Base-by-base conservation (phyloP, 1,284 basidiomycete genomes). In the Marasmius fiardii region DNA sequence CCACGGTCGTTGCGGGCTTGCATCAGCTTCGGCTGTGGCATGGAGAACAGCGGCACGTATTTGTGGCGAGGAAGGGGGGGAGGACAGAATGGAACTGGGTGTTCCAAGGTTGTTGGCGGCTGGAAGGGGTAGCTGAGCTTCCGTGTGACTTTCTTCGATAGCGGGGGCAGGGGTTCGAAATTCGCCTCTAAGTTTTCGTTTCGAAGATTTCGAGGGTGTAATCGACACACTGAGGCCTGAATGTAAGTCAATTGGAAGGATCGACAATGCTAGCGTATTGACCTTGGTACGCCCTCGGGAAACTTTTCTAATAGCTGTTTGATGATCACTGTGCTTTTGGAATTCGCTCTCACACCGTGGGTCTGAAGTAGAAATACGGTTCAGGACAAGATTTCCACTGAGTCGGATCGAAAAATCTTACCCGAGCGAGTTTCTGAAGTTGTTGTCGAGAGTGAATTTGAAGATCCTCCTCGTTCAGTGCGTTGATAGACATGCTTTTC, bases 341-440 rank as follows among this genome's bases (percentile, higher is more conserved):
- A 51, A 51, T 69, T 71, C 3, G 68, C 70, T 60, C 63, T 69
- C 26, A 73, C 53, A 11, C 52, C 24, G 44, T 56, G 51, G n/a
- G 18, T 60, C 60, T 52, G 64, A 58, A 45, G 4, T 31, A 4
- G n/a, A 4, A 31, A 41, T 4, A 20, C 5, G 16, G 37, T 1
- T 16, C 16, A n/a, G 39, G 14, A 41, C n/a, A 20, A 41, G 11
- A 10, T 7, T 52, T 59, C 66, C 68, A 49, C 31, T 55, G 37
- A 52, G 31, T 33, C 23, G 21, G 37, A 52, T 11, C 43, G 33
- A 43, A 43, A 16, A 41, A 14, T 16, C 23, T 26, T 43, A 39
- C 11, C n/a, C 35, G 47, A 20, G 47, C 33, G 28, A 51, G 20
- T 26, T 34, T 34, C 20, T 58, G 49, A 4, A 53, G 26, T 55